Percentiles rank a stretch among this genome's conserved stretches.
These are phyloP conservation scores for Globisporangium solare DNA, from an alignment of 352 stramenopile species.

Conservation along the genomic window DNA sequence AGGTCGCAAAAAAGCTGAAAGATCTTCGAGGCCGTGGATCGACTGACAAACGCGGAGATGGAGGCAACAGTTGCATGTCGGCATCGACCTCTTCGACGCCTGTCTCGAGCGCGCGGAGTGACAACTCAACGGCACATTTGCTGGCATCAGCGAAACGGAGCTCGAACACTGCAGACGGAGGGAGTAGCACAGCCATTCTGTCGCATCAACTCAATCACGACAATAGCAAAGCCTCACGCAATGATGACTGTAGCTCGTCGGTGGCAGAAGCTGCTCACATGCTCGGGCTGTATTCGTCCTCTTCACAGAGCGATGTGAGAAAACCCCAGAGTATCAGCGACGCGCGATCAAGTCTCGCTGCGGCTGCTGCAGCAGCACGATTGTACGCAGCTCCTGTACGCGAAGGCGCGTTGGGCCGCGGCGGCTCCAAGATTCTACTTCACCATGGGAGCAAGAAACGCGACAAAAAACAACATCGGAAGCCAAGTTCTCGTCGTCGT, in stretches of 20 bases:
- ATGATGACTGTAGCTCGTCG: no score
- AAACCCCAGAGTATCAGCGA: slow-evolving; percentile 3
- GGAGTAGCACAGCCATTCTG: background rate
- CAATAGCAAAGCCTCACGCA: background rate
- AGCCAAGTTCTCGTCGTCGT: background rate
- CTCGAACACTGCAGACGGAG: background rate
- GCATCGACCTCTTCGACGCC: background rate
- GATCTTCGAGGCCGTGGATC: slow-evolving; percentile 15
- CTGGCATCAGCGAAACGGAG: background rate
- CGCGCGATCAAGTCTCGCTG: slow-evolving; percentile 21
- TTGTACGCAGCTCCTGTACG: slow-evolving; percentile 19
- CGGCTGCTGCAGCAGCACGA: slow-evolving; percentile 24
- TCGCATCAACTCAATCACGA: background rate
- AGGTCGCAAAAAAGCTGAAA: slow-evolving; percentile 47
- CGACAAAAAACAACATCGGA: slow-evolving; percentile 4
- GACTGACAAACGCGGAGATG: slow-evolving; percentile 12
- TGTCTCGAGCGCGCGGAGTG: background rate
- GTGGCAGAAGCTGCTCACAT: background rate
- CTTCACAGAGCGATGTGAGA: background rate
- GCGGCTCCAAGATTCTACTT: background rate
- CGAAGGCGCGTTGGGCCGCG: background rate
- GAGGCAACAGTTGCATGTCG: background rate
- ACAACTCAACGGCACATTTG: background rate
- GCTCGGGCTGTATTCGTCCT: background rate
- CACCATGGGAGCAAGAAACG: background rate